A percentile compares a stretch with the other conserved stretches of the same genome.
These are phyloP conservation scores for Vaccinium vitisidaea DNA, from an alignment of 148 eudicot species.

Conservation along the genomic window DNA sequence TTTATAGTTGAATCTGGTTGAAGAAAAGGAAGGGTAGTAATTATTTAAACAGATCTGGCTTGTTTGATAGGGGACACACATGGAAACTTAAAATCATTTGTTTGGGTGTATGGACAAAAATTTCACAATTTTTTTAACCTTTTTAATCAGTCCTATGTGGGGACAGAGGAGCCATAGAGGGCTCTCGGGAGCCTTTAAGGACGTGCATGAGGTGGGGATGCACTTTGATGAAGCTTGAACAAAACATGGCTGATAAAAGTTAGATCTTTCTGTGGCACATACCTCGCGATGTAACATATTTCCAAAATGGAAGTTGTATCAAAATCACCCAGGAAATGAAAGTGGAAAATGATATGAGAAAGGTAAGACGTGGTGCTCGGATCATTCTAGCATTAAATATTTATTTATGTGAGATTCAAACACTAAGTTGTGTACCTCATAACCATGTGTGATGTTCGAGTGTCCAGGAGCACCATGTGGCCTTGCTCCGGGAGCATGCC, in stretches of 20 bases:
- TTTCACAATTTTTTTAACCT: neutral
- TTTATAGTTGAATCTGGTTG: constrained; percentile 15
- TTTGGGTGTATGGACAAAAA: neutral
- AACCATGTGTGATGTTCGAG: no score
- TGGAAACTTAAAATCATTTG: constrained; percentile 14
- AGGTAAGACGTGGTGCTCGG: no score
- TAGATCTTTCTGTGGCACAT: neutral
- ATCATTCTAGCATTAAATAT: no score
- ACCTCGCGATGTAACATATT: neutral
- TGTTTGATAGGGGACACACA: constrained; percentile 17
- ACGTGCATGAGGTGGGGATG: constrained; percentile 8
- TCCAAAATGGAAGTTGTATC: neutral
- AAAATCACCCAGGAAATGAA: neutral
- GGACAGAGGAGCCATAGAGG: neutral
- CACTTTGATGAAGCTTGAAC: neutral
- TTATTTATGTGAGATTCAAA: no score
- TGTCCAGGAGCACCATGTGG: no score
- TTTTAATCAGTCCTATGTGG: neutral
- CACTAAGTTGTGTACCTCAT: no score
- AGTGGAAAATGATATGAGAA: neutral
- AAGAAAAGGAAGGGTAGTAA: neutral
- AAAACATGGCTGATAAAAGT: neutral
- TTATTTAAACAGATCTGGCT: neutral
- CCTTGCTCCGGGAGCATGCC: no score
- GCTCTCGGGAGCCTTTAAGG: neutral